Base-by-base conservation (phyloP, 345 rosid genomes). In the Kandelia obovata region DNA sequence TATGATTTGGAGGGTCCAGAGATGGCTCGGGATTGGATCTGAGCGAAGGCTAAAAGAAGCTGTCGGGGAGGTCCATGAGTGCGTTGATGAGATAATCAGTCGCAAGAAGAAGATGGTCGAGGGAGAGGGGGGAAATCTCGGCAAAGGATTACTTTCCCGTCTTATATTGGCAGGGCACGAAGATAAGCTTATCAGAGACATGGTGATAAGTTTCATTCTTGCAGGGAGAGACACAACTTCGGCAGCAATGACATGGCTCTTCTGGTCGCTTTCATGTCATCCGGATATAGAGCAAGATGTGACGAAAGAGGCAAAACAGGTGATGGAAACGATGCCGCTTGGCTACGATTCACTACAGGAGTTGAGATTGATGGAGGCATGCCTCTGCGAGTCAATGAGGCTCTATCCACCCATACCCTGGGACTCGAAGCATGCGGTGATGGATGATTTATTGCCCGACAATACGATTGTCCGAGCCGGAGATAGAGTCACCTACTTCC, bases 401-500 rank as follows among this genome's bases (percentile, higher is more conserved):
- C 73, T 76, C 19, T 76, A 76, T 65, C 80, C 80, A 23, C 80
- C 80, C 0, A 62, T 76, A 60, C 75, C 64, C 61, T 76, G 80
- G 80, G 80, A 76, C 65, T 76, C 80, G 5, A 76, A 76, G 68
- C 80, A 76, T 19, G 80, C 80, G 69, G 15, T 53, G 26, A 43
- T 3, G 16, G 58, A 82, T 25, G 92, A 92, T 70, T 7, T 76
- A 39, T 78, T 92, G 75, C 92, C 96, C 0, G 98, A 89, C 57
- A 89, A 91, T 17, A 88, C 92, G 7, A 10, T 16, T 0, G 87
- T 92, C 34, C 80, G 62, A 66, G 86, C 91, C 0, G 98, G 98
- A 52, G 94, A 89, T 53, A 84, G 98, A 58, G 98, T 92, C 8
- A 92, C 96, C 4, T 92, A 85, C 67, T 87, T 89, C 59, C 96